Percentiles rank a stretch among this genome's conserved stretches.
Conservation (phyloP, 2,329 filamentous ascomycete genomes). For the Juglanconis oblonga region DNA sequence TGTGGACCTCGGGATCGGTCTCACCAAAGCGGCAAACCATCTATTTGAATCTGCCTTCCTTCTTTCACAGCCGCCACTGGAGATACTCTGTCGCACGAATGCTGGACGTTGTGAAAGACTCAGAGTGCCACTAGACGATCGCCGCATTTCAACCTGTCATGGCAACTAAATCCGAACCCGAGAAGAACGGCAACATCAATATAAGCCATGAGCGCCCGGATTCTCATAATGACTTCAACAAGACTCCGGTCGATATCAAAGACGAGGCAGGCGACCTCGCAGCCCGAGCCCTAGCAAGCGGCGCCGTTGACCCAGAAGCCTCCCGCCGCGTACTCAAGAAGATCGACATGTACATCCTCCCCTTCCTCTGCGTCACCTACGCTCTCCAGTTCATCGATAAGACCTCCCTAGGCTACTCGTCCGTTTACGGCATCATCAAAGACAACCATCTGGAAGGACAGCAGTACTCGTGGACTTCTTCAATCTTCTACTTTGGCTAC, state of each 20-base stretch:
- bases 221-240: not conserved
- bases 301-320: slow-evolving; percentile 22
- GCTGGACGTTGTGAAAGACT: no score
- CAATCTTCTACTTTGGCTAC: slow-evolving; percentile 27
- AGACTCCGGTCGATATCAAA: slow-evolving; percentile 9
- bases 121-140: no score
- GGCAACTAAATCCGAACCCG: not conserved
- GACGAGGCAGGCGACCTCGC: slow-evolving; percentile 28
- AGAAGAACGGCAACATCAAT: not conserved
- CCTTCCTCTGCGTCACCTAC: slow-evolving; percentile 26
- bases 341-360: slow-evolving; percentile 23
- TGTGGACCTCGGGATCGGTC: no score
- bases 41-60: no score
- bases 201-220: not conserved
- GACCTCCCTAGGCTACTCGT: slow-evolving; percentile 25
- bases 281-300: slow-evolving; percentile 30
- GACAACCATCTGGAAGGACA: slow-evolving; percentile 23
- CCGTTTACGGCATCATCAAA: slow-evolving; percentile 23
- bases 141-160: not conserved
- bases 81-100: no score
- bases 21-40: no score
- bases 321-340: slow-evolving; percentile 23
- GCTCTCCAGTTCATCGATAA: slow-evolving; percentile 28
- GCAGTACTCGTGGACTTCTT: slow-evolving; percentile 25
- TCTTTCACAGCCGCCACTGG: no score